Conservation (phyloP, 306 rosid species). For the Quercus glauca region DNA sequence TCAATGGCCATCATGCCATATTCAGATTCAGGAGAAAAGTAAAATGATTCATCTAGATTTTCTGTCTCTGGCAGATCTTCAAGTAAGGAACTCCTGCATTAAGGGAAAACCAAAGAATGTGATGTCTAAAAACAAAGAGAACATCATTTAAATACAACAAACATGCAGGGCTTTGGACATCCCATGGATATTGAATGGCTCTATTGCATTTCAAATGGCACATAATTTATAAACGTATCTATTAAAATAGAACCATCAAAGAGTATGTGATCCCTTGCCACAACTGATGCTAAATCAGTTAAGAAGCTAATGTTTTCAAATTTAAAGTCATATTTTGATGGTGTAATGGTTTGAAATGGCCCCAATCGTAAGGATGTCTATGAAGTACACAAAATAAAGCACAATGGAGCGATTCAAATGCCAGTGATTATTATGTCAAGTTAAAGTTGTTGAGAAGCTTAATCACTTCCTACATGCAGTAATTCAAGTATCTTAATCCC, state of each 20-base stretch:
- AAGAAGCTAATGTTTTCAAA: conserved; percentile 21
- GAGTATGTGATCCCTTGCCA: conserved; percentile 36
- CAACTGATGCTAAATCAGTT: conserved; percentile 8
- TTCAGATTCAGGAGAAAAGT: conserved; percentile 41
- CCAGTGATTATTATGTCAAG: conserved; percentile 29
- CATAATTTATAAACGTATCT: conserved; percentile 8
- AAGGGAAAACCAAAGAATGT: conserved; percentile 20
- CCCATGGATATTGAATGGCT: conserved; percentile 50
- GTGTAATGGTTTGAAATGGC: conserved; percentile 25
- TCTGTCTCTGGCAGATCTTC: conserved; percentile 51
- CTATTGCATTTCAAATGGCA: conserved; percentile 6
- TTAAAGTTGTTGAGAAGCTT: conserved; percentile 39
- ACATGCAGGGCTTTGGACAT: conserved; percentile 24
- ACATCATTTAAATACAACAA: conserved; percentile 1
- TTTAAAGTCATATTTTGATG: conserved; percentile 28
- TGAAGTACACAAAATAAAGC: conserved; percentile 35
- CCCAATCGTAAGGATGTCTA: conserved; percentile 25
- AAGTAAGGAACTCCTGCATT: conserved; percentile 65
- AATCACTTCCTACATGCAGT: conserved; percentile 47
- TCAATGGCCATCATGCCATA: conserved; percentile 33
- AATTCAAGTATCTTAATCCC: conserved; percentile 61
- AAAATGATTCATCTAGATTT: conserved; percentile 33
- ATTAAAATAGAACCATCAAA: conserved; percentile 10
- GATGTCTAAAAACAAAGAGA: conserved; percentile 18
- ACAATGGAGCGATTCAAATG: conserved; percentile 50